These are phyloP conservation scores for Nicotiana undulata DNA, from an alignment of 257 asterid species.

Conservation along the genomic window DNA sequence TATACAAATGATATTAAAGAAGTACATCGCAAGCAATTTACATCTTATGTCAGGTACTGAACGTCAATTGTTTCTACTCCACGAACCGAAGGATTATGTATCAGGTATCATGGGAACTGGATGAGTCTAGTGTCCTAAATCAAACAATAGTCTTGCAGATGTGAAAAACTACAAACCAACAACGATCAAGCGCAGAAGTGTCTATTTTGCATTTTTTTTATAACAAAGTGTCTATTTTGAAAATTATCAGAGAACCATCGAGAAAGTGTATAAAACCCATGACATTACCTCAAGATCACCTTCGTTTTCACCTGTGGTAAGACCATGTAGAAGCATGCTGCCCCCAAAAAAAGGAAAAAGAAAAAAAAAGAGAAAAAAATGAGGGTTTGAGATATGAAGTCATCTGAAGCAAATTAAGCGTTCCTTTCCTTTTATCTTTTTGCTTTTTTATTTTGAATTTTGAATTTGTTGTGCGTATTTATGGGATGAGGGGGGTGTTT, in stretches of 20 bases:
- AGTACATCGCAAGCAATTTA: background rate
- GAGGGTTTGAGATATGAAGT: slow-evolving; percentile 11
- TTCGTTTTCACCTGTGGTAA: slow-evolving; percentile 63
- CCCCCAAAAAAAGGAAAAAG: slow-evolving; percentile 6
- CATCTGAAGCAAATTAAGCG: slow-evolving; percentile 8
- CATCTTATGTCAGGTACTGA: background rate
- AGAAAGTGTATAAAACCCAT: background rate
- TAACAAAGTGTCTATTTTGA: background rate
- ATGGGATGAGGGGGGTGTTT: background rate
- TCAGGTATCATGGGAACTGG: background rate
- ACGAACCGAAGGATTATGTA: background rate
- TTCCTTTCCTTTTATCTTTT: background rate
- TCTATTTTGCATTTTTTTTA: background rate
- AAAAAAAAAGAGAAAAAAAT: background rate
- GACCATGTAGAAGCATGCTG: slow-evolving; percentile 96
- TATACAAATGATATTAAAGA: background rate
- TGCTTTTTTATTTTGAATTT: background rate
- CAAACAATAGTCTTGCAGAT: background rate
- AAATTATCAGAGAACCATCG: background rate
- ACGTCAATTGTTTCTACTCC: background rate
- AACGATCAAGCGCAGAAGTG: background rate
- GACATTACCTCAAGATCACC: slow-evolving; percentile 88
- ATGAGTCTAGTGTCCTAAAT: background rate
- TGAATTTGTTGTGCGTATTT: background rate
- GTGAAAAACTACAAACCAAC: background rate